These are phyloP conservation scores for Alternaria sp. DNA, from an alignment of 2,329 filamentous ascomycete genomes.

Conservation along the genomic window DNA sequence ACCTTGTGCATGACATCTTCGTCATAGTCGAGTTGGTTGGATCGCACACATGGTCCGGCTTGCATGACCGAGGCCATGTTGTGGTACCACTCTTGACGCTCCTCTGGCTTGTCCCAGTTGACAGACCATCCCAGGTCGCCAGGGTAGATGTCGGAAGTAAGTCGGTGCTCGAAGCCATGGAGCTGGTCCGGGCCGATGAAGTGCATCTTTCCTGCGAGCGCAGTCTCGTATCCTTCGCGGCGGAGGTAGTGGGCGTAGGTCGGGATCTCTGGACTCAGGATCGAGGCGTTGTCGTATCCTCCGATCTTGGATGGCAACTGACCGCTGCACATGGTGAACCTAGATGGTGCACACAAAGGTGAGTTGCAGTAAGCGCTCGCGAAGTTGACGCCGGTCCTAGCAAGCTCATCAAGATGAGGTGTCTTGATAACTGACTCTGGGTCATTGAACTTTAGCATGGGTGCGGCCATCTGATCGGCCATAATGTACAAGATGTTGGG, in stretches of 20 bases:
- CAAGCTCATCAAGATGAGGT: conserved; percentile 84
- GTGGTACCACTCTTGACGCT: conserved; percentile 88
- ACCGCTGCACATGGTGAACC: conserved; percentile 93
- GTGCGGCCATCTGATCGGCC: conserved; percentile 93
- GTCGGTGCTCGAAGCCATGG: conserved; percentile 83
- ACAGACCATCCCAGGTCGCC: conserved; percentile 94
- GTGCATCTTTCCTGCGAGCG: conserved; percentile 95
- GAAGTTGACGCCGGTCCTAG: conserved; percentile 83
- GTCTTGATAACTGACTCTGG: conserved; percentile 88
- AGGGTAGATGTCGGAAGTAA: conserved; percentile 96
- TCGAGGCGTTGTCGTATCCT: conserved; percentile 88
- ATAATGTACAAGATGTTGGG: conserved; percentile 93
- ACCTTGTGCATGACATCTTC: conserved; percentile 91
- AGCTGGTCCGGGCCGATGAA: conserved; percentile 90
- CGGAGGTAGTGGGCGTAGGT: conserved; percentile 94
- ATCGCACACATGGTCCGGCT: conserved; percentile 84
- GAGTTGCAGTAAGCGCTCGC: conserved; percentile 95
- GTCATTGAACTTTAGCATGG: conserved; percentile 91
- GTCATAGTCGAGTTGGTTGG: conserved; percentile 95
- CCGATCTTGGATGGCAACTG: conserved; percentile 90
- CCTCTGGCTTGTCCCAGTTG: conserved; percentile 89
- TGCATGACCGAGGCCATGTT: conserved; percentile 93
- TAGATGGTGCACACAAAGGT: conserved; percentile 87
- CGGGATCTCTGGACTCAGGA: conserved; percentile 81
- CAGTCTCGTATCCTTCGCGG: conserved; percentile 84